Percentiles rank a stretch among this genome's conserved stretches.
Conservation (phyloP, 2,329 filamentous ascomycete genomes). For the Penicillium sp. region DNA sequence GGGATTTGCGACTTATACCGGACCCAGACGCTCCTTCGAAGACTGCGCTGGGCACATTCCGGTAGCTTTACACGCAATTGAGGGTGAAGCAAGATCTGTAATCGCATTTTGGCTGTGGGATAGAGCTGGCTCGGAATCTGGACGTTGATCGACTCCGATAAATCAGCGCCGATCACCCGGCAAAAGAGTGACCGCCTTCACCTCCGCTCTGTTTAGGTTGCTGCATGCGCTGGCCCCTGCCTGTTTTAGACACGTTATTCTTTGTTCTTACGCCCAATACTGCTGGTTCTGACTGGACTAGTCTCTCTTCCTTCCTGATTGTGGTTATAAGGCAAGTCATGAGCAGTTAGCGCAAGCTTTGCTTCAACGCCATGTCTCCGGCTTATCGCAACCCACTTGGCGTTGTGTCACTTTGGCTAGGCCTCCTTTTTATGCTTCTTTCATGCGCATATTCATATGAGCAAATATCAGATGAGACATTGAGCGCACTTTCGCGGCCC, state of each 20-base stretch:
- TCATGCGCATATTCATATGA: conserved; percentile 50
- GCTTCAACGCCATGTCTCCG: conserved; percentile 25
- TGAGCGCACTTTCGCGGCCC: conserved; percentile 69
- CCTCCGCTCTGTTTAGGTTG: conserved; percentile 2
- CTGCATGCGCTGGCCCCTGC: neutral
- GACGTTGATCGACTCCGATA: conserved; percentile 8
- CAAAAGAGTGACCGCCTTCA: conserved; percentile 3
- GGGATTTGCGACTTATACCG: conserved; percentile 33
- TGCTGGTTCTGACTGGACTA: conserved; percentile 10
- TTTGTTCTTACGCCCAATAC: neutral
- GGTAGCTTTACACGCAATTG: conserved; percentile 32
- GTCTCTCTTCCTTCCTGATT: neutral
- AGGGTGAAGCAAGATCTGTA: conserved; percentile 30
- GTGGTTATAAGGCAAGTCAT: conserved; percentile 8
- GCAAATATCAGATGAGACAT: conserved; percentile 69
- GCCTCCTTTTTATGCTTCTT: conserved; percentile 23
- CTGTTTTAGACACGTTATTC: neutral
- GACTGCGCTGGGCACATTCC: conserved; percentile 25
- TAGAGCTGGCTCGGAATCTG: conserved; percentile 6
- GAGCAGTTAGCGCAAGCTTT: conserved; percentile 11
- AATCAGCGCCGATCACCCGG: conserved; percentile 5
- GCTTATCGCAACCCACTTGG: conserved; percentile 30
- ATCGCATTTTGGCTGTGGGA: conserved; percentile 24
- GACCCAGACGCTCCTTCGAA: conserved; percentile 27
- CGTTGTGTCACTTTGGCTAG: conserved; percentile 29